Conservation (phyloP, 176 grass and related monocot genomes). For the Oryza meyeriana region DNA sequence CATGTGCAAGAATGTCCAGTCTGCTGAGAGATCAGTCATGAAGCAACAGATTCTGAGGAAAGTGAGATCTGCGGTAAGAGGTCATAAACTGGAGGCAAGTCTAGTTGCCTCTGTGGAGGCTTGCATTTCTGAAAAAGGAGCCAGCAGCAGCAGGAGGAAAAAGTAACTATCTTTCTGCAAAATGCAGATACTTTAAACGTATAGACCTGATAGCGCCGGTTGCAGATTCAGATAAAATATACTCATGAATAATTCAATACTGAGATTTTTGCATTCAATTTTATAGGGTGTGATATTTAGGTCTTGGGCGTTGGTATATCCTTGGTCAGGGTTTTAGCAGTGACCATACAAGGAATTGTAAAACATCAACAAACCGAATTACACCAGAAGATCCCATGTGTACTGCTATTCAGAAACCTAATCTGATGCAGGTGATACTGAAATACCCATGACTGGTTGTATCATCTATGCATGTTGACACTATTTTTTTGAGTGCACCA, state of each 20-base stretch:
- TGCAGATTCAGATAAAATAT: not conserved
- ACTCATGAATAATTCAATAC: not conserved
- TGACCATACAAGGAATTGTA: not conserved
- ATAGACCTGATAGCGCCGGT: not conserved
- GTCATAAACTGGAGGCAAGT: constrained; percentile 46
- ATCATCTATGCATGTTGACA: not conserved
- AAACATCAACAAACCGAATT: not conserved
- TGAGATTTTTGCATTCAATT: not conserved
- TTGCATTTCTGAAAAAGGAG: constrained; percentile 47
- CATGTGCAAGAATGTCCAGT: constrained; percentile 69
- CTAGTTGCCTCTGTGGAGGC: constrained; percentile 54
- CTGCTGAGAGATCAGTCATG: constrained; percentile 60
- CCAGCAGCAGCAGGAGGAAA: constrained; percentile 53
- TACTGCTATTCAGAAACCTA: not conserved
- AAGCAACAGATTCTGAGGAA: constrained; percentile 75
- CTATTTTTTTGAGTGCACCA: not conserved
- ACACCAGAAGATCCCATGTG: not conserved
- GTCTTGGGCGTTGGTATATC: not conserved
- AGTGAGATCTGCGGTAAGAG: constrained; percentile 49
- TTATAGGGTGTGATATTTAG: not conserved
- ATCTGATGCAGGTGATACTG: not conserved
- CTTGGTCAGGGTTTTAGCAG: not conserved
- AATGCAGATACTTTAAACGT: not conserved
- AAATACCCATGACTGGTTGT: not conserved
- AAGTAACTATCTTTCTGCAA: constrained; percentile 22